Conservation (phyloP, 352 stramenopile species). For the Peronospora belbahrii region DNA sequence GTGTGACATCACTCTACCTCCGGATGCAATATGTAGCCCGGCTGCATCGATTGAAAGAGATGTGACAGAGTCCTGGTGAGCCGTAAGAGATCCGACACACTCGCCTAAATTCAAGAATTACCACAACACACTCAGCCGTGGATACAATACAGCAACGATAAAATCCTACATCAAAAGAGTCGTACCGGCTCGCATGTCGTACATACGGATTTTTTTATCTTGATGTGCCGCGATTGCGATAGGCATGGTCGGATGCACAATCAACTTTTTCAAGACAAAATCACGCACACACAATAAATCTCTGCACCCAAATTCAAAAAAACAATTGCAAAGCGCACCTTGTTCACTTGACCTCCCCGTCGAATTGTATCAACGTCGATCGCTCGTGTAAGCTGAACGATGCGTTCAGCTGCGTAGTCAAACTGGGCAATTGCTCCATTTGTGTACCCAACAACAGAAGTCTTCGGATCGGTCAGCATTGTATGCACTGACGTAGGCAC, state of each 20-base stretch:
- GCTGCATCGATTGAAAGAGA: slow-evolving; percentile 72
- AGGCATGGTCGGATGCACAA: slow-evolving; percentile 77
- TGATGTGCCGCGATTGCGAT: slow-evolving; percentile 75
- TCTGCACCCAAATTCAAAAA: background rate
- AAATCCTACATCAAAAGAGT: background rate
- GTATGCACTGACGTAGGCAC: slow-evolving; percentile 69
- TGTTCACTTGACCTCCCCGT: slow-evolving; percentile 70
- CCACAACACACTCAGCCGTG: background rate
- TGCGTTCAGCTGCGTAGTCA: slow-evolving; percentile 68
- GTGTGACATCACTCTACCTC: slow-evolving; percentile 28
- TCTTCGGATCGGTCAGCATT: slow-evolving; percentile 69
- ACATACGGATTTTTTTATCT: slow-evolving; percentile 79
- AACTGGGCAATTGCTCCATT: slow-evolving; percentile 60
- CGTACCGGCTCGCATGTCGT: slow-evolving; percentile 67
- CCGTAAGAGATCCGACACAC: slow-evolving; percentile 65
- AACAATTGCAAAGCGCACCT: slow-evolving; percentile 23
- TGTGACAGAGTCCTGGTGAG: slow-evolving; percentile 77
- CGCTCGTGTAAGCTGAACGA: slow-evolving; percentile 63
- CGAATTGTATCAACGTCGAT: slow-evolving; percentile 59
- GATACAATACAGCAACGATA: background rate
- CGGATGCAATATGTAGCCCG: slow-evolving; percentile 66
- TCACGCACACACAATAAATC: background rate
- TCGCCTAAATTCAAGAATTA: slow-evolving; percentile 35
- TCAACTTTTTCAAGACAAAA: slow-evolving; percentile 27
- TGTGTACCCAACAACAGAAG: slow-evolving; percentile 72